Percentiles rank a stretch among this genome's conserved stretches.
These are phyloP conservation scores for Phytopythium mirpurense DNA, from an alignment of 352 stramenopile species.

Conservation along the genomic window DNA sequence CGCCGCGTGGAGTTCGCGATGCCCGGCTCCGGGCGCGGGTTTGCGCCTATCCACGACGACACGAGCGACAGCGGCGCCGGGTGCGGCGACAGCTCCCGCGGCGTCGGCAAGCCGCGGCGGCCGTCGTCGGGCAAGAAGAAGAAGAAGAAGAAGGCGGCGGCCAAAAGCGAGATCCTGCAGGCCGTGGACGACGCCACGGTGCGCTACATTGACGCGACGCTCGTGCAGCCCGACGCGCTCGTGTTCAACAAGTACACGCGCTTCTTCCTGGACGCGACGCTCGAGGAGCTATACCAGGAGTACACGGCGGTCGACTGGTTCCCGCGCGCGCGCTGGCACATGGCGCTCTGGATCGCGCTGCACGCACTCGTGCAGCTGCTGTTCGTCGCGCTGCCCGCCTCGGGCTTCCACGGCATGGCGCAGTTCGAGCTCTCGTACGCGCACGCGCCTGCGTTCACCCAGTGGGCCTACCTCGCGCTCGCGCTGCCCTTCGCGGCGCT, in stretches of 20 bases:
- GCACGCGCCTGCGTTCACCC: conserved; percentile 37
- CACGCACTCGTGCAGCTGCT: conserved; percentile 66
- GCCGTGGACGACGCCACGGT: conserved; percentile 52
- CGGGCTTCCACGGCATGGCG: conserved; percentile 55
- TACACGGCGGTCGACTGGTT: conserved; percentile 86
- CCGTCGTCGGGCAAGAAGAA: conserved; percentile 1
- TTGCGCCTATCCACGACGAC: conserved; percentile 13
- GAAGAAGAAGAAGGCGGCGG: conserved; percentile 12
- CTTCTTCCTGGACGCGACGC: conserved; percentile 68
- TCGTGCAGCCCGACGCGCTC: conserved; percentile 63
- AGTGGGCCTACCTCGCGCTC: conserved; percentile 67
- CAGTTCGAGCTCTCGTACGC: conserved; percentile 57
- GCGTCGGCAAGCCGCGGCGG: conserved; percentile 7
- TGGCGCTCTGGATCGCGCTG: conserved; percentile 64
- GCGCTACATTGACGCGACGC: conserved; percentile 66
- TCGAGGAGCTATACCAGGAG: conserved; percentile 81
- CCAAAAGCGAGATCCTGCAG: conserved; percentile 26
- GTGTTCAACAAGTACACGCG: conserved; percentile 79
- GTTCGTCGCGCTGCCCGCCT: conserved; percentile 56
- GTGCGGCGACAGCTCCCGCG: conserved; percentile 7
- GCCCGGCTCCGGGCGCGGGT: conserved; percentile 9
- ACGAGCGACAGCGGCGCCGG: conserved; percentile 8
- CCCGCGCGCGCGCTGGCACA: conserved; percentile 60
- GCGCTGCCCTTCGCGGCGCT: conserved; percentile 75
- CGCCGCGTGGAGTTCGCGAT: conserved; percentile 24